A percentile compares a stretch with the other conserved stretches of the same genome.
These are phyloP conservation scores for Escovopsis weberi DNA, from an alignment of 2,329 filamentous ascomycete genomes.

Conservation along the genomic window DNA sequence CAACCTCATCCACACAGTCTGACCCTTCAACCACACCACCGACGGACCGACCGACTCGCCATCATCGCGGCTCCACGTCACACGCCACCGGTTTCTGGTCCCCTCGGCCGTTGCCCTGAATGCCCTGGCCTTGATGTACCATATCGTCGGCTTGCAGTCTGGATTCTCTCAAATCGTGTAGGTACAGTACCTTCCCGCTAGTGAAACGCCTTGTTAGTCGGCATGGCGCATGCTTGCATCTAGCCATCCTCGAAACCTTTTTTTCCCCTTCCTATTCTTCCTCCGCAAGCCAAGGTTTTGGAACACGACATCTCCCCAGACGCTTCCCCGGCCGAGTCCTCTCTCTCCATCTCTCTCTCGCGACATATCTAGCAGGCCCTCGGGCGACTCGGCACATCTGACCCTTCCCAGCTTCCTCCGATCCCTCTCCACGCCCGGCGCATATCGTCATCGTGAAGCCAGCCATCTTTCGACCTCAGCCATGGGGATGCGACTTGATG, in stretches of 20 bases:
- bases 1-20: too few relatives aligned
- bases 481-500: conserved; percentile 9
- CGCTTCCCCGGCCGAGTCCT: too few relatives aligned
- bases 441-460: too few relatives aligned
- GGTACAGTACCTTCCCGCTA: neutral
- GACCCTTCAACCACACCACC: too few relatives aligned
- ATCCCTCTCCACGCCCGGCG: too few relatives aligned
- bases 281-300: neutral
- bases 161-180: neutral
- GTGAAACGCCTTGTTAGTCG: neutral
- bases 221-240: conserved; percentile 1
- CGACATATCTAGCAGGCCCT: too few relatives aligned
- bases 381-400: too few relatives aligned
- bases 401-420: too few relatives aligned
- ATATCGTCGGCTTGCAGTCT: neutral
- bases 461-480: neutral
- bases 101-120: conserved; percentile 1
- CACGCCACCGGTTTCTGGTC: neutral
- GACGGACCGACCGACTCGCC: too few relatives aligned
- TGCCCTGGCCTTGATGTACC: conserved; percentile 1
- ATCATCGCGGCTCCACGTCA: too few relatives aligned
- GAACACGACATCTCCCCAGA: too few relatives aligned
- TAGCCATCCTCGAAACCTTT: neutral
- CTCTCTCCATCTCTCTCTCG: too few relatives aligned
- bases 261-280: neutral